Evolutionary conservation across 2,329 filamentous ascomycete species (phyloP), one percentile per base, ranked within the genome.

Genomic region (Hymenoscyphus fraxineus): DNA sequence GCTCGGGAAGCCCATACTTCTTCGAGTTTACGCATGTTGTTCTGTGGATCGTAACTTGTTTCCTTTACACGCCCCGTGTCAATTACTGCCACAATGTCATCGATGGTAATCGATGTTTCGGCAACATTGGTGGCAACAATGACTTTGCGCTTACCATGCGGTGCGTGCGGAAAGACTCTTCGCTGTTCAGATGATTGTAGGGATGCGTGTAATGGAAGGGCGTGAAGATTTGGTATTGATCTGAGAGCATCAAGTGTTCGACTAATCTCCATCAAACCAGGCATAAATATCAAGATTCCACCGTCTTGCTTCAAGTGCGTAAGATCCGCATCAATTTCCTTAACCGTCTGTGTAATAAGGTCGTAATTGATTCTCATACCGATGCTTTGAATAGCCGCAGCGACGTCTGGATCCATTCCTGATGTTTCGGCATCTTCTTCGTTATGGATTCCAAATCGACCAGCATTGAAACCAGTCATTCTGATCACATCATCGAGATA

Each of bases 91-190:
- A 98, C 91, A 61, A 99, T 91, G 74, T 99, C 95, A 74, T 97
- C 93, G 66, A 99, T 99, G 0, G 95, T 99, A 75, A 99, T 98
- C 1, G 95, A 98, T 0, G 95, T 99, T 76, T 99, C 95, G 1
- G 95, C 95, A 2, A 99, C 94, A 73, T 99, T 99, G 56, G 95
- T 99, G 0, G 95, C 92, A 6, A 94, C 91, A 40, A 99, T 91
- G 13, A 99, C 86, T 78, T 99, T 99, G 41, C 95, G 85, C 77
- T 92, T 93, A 0, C 93, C 93, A 2, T 80, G 76, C 0, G 94
- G 93, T 4, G 95, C 80, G 15, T 83, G 82, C 35, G 86, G 83
- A 75, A 99, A 99, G 0, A 99, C 95, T 31, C 87, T 85, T 66
- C 91, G 89, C 77, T 99, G 95, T 71, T 98, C 94, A 1, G 84